These are phyloP conservation scores for Orbilia quercus DNA, from an alignment of 2,329 filamentous ascomycete species.

Conservation along the genomic window DNA sequence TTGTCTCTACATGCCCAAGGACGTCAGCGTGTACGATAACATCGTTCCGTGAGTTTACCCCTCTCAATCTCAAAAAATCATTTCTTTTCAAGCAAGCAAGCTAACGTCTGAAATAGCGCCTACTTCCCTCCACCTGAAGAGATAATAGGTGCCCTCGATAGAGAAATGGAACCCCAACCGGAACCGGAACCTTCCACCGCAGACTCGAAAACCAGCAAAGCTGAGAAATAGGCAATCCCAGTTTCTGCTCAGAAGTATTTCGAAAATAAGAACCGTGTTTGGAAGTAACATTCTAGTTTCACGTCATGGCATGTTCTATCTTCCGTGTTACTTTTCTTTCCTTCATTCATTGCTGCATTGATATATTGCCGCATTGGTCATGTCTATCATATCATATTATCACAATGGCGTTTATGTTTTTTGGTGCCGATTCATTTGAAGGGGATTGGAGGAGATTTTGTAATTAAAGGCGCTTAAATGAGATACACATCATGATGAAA, in stretches of 20 bases:
- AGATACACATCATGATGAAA: no score
- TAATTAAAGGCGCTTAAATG: no score
- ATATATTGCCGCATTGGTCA: no score
- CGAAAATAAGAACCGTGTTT: neutral
- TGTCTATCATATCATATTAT: no score
- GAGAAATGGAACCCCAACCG: constrained; percentile 22
- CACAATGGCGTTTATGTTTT: neutral
- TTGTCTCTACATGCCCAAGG: constrained; percentile 83
- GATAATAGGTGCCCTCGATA: constrained; percentile 58
- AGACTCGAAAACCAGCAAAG: neutral
- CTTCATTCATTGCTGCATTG: no score
- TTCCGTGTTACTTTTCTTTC: no score
- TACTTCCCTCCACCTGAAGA: constrained; percentile 67
- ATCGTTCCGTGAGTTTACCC: constrained; percentile 75
- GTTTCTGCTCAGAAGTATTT: constrained; percentile 1
- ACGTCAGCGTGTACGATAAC: constrained; percentile 77
- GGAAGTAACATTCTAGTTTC: neutral
- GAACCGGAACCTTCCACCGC: neutral
- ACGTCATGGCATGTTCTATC: no score
- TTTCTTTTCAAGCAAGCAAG: neutral
- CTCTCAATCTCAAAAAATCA: neutral
- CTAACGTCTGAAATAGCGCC: constrained; percentile 61
- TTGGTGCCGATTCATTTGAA: neutral
- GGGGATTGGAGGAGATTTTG: no score
- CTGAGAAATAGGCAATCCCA: constrained; percentile 30